Conservation (phyloP, 805 yeast genomes). For the Ogataea ganodermae region DNA sequence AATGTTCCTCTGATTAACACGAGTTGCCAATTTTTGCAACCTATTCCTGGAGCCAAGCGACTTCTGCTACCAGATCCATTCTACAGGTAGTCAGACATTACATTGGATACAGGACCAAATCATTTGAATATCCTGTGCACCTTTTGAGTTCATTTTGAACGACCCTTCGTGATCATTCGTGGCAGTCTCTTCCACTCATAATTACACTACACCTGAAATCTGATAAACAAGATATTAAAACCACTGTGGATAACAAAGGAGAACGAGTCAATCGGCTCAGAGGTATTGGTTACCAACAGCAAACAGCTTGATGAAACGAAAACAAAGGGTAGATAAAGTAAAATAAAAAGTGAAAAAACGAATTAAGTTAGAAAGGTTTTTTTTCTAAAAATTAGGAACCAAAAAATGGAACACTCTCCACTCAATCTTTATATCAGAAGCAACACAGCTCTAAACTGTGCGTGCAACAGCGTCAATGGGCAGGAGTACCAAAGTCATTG, state of each 20-base stretch:
- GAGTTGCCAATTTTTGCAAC: no score
- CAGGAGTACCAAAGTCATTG: no score
- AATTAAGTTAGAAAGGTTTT: not conserved
- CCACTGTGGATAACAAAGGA: conserved; percentile 2
- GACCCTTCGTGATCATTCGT: no score
- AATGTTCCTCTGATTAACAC: no score
- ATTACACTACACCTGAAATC: not conserved
- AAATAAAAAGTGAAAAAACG: not conserved
- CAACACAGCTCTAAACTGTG: not conserved
- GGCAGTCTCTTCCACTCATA: no score
- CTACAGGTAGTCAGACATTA: no score
- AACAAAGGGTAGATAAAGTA: not conserved
- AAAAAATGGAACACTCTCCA: not conserved
- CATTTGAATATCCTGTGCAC: no score
- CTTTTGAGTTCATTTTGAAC: no score
- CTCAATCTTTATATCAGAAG: not conserved
- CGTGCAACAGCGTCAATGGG: not conserved
- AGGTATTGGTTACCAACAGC: not conserved
- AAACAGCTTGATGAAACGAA: conserved; percentile 4
- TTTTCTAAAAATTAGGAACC: not conserved
- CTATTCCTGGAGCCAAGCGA: no score
- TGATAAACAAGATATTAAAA: not conserved
- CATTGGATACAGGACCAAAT: no score
- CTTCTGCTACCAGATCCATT: no score
- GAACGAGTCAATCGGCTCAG: conserved; percentile 2